A percentile compares a stretch with the other conserved stretches of the same genome.
These are phyloP conservation scores for Carpinus fangiana DNA, from an alignment of 306 rosid genomes.

Conservation along the genomic window DNA sequence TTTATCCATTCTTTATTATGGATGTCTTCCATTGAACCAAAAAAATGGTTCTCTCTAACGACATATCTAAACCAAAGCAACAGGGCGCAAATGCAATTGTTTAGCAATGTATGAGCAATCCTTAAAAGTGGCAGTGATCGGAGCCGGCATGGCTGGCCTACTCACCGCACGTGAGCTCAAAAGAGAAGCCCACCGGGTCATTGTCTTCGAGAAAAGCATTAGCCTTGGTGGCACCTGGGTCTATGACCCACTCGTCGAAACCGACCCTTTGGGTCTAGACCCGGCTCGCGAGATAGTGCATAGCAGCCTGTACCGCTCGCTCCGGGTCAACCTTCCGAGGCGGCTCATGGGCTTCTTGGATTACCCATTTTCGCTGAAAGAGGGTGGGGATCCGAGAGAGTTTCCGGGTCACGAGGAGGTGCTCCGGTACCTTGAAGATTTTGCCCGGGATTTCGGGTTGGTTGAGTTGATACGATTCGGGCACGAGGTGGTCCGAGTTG, in stretches of 20 bases:
- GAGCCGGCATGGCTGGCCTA: slow-evolving; percentile 39
- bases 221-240: slow-evolving; percentile 44
- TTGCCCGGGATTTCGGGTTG: slow-evolving; percentile 41
- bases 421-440: slow-evolving; percentile 44
- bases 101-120: background rate
- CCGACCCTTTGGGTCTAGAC: slow-evolving; percentile 35
- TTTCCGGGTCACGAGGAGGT: slow-evolving; percentile 58
- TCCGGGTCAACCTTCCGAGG: slow-evolving; percentile 40
- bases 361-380: slow-evolving; percentile 33
- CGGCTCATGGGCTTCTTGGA: slow-evolving; percentile 42
- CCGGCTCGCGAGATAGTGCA: slow-evolving; percentile 26
- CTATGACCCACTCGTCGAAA: slow-evolving; percentile 32
- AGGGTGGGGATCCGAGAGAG: slow-evolving; percentile 44
- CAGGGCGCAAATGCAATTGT: too few species aligned
- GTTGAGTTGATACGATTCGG: slow-evolving; percentile 4
- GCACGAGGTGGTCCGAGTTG: slow-evolving; percentile 7
- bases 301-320: slow-evolving; percentile 40
- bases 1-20: too few species aligned
- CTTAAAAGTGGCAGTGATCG: slow-evolving; percentile 35
- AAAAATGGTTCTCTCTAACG: too few species aligned
- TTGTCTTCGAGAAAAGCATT: slow-evolving; percentile 35
- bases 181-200: slow-evolving; percentile 33
- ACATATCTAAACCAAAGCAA: too few species aligned
- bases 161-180: slow-evolving; percentile 39
- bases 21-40: too few species aligned